Percentiles rank a stretch among this genome's conserved stretches.
These are phyloP conservation scores for Hibiscus trionum DNA, from an alignment of 345 rosid species.

Conservation along the genomic window DNA sequence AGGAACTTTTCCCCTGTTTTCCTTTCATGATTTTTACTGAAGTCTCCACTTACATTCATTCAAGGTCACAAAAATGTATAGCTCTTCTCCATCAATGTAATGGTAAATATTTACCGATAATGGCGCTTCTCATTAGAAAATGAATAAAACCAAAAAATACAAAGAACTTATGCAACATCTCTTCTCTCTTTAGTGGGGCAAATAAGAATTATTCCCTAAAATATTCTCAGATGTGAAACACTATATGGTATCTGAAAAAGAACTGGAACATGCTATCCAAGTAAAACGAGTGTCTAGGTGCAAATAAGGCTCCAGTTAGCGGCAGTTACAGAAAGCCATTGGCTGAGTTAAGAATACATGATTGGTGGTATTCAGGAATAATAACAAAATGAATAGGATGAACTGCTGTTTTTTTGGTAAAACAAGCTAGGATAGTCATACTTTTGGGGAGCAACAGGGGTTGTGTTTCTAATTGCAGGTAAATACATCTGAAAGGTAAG, in stretches of 20 bases:
- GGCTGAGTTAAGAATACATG: neutral
- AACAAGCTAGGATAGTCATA: neutral
- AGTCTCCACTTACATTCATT: neutral
- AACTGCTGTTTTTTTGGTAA: neutral
- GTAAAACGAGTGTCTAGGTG: neutral
- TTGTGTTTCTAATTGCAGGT: neutral
- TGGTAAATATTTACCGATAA: neutral
- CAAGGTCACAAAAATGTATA: neutral
- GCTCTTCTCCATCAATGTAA: neutral
- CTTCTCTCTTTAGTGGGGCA: neutral
- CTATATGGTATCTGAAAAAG: neutral
- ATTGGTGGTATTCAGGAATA: neutral
- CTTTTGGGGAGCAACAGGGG: neutral
- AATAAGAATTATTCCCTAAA: neutral
- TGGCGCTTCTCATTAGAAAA: neutral
- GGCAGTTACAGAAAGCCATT: neutral
- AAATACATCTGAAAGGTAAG: neutral
- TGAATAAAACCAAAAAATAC: neutral
- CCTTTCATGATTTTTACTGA: neutral
- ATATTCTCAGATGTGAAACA: neutral
- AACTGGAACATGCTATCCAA: neutral
- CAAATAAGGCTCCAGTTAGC: neutral
- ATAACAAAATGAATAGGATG: neutral
- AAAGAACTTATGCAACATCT: neutral
- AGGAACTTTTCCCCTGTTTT: neutral